These are phyloP conservation scores for Alternaria longipes DNA, from an alignment of 2,329 filamentous ascomycete species.

Conservation along the genomic window DNA sequence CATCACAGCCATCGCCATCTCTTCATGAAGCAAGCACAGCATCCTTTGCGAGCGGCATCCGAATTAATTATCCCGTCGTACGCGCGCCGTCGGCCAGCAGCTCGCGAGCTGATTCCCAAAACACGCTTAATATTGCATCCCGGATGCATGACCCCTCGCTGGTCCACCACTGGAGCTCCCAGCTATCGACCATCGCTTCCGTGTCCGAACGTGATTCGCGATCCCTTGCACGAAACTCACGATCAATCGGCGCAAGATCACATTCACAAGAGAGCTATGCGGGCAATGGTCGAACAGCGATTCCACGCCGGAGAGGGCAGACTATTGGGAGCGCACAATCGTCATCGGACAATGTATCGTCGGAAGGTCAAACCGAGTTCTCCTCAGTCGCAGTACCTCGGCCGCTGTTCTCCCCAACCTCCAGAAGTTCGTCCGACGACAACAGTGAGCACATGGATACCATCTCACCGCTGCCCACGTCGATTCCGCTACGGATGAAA, in stretches of 20 bases:
- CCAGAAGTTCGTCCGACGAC: constrained; percentile 36
- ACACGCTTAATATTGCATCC: constrained; percentile 45
- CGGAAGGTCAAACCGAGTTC: constrained; percentile 34
- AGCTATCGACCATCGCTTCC: constrained; percentile 51
- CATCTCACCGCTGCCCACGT: constrained; percentile 50
- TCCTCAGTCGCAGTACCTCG: constrained; percentile 46
- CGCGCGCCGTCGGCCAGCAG: constrained; percentile 49
- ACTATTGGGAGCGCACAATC: constrained; percentile 47
- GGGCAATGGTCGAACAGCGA: constrained; percentile 29
- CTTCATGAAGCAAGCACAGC: constrained; percentile 49
- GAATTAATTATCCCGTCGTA: constrained; percentile 49
- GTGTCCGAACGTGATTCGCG: constrained; percentile 49
- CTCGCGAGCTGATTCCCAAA: constrained; percentile 48
- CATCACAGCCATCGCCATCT: constrained; percentile 41
- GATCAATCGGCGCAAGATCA: constrained; percentile 44
- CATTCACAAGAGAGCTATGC: constrained; percentile 44
- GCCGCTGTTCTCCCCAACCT: constrained; percentile 47
- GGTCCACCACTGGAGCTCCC: constrained; percentile 52
- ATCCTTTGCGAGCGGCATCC: constrained; percentile 45
- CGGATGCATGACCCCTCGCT: constrained; percentile 52
- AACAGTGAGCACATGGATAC: constrained; percentile 51
- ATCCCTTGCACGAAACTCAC: constrained; percentile 44
- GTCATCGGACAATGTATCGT: constrained; percentile 46
- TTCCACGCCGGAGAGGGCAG: constrained; percentile 42
- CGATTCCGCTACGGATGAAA: constrained; percentile 50